These are phyloP conservation scores for Xylaria sp. DNA, from an alignment of 2,329 filamentous ascomycete species.

Conservation along the genomic window DNA sequence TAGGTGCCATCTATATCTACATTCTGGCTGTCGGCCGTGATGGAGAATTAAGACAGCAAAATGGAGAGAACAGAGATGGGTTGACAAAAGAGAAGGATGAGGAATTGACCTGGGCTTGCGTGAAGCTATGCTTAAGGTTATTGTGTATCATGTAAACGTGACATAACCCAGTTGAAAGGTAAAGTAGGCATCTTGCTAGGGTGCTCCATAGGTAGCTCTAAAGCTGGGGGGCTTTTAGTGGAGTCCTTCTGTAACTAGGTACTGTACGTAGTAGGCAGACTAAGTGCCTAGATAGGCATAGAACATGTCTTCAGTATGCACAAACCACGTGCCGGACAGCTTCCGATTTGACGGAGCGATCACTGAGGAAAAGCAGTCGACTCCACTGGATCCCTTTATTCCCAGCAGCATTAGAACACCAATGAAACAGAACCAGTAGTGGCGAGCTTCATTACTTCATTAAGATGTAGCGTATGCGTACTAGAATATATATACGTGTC, in stretches of 20 bases:
- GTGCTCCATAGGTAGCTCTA: not conserved
- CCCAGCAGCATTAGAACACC: not conserved
- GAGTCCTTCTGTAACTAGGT: not conserved
- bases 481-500: too few relatives aligned
- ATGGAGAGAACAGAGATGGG: not conserved
- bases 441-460: not conserved
- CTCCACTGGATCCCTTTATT: not conserved
- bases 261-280: not conserved
- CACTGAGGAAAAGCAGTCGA: not conserved
- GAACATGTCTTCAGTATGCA: not conserved
- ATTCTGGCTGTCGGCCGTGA: conserved; percentile 28
- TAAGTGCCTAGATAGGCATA: too few relatives aligned
- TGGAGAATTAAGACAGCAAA: not conserved
- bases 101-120: too few relatives aligned
- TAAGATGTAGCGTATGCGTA: too few relatives aligned
- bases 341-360: conserved; percentile 15
- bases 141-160: conserved; percentile 5
- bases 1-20: conserved; percentile 35
- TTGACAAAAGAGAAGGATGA: not conserved
- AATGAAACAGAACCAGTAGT: not conserved
- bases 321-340: not conserved
- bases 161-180: not conserved
- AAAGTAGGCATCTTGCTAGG: not conserved
- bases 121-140: conserved; percentile 8
- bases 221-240: conserved; percentile 15